Evolutionary conservation across 768 basidiomycete species (phyloP), one percentile per base, ranked within the genome.

Genomic region (Fomitopsis pulvina): DNA sequence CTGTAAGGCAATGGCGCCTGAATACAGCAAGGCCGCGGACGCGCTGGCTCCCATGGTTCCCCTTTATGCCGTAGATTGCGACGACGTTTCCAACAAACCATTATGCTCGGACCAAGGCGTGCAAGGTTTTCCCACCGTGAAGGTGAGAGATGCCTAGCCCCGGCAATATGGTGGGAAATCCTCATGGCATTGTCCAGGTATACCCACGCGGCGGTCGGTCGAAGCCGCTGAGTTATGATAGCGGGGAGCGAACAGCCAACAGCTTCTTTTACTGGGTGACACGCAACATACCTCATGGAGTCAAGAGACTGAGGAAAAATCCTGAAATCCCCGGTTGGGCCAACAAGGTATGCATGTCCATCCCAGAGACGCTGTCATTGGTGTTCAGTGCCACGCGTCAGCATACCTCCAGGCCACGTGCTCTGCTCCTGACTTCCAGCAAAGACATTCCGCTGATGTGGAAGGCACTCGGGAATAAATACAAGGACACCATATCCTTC

Each of bases 61-160:
- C 0, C 77, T 87, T 48, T 96, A 93, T 65, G 91, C 92, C 11
- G 79, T 97, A n/a, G 91, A 97, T 63, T 97, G 93, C 55, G 92
- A 96, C 60, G 83, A 78, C 12, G 77, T 81, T 27, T 71, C 71
- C 62, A 95, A 97, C 67, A 92, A 86, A 66, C 75, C 71, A 9
- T 68, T 97, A 6, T 97, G 94, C 61, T 79, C 80, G 0, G 83
- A 90, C 45, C 87, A 93, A 72, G 83, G 81, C 12, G 79, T 96
- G 20, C 74, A 93, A 67, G 93, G 93, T 2, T 97, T 93, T 77
- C 93, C 93, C 2, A 96, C 93, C 2, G 73, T 97, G 65, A 97
- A 97, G 72, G 82, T 85, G 57, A 41, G 39, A 20, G 38, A 21
- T 14, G 26, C 27, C 41, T n/a, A 9, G 9, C 16, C 11, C 16